phyloP scores from a whole-genome alignment of 192 early-diverging fungal genomes.

The Oehlia diaphana region DNA sequence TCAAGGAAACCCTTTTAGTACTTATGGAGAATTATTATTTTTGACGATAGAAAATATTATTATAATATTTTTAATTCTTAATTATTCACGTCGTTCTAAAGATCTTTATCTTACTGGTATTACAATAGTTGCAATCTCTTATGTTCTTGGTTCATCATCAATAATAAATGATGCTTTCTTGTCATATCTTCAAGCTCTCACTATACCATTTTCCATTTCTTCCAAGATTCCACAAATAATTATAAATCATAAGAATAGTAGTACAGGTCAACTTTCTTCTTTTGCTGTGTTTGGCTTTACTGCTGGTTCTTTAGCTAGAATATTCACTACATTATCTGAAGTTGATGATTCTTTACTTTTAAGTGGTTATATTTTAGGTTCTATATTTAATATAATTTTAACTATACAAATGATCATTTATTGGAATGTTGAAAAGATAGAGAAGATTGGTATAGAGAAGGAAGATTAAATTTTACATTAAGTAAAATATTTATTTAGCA shows the following conservation, averaged over 20 bases:
- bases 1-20: constrained; percentile 83
- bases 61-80: constrained; percentile 70
- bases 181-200: constrained; percentile 65
- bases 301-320: constrained; percentile 79
- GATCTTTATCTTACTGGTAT: constrained; percentile 37
- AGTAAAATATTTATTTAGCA: no score
- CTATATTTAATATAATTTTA: constrained; percentile 75
- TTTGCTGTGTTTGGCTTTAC: constrained; percentile 90
- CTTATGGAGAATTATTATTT: constrained; percentile 83
- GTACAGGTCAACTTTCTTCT: constrained; percentile 88
- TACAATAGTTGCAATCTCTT: constrained; percentile 46
- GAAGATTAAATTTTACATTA: background rate
- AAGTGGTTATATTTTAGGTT: constrained; percentile 64
- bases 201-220: constrained; percentile 77
- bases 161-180: constrained; percentile 54
- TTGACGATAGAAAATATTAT: constrained; percentile 82
- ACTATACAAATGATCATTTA: constrained; percentile 77
- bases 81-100: constrained; percentile 50
- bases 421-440: constrained; percentile 57
- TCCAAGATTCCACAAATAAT: constrained; percentile 91
- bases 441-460: background rate
- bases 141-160: constrained; percentile 52
- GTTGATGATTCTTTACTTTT: constrained; percentile 82
- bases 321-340: constrained; percentile 92
- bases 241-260: constrained; percentile 77